Conservation (phyloP, 106 monocot species). For the Platanthera zijinensis region DNA sequence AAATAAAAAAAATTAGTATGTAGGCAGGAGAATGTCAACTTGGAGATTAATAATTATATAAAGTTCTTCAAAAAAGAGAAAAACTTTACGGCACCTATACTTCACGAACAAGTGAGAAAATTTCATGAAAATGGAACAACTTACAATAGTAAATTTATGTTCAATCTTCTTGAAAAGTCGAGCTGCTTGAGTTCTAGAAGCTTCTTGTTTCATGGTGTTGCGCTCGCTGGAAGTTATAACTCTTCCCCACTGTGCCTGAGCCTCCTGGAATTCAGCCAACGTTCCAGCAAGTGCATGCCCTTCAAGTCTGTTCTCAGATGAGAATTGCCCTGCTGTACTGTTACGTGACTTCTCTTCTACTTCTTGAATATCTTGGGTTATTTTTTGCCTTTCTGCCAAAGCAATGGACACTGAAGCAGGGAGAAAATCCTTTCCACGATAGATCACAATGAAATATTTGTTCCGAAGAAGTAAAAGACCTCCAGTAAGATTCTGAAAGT, state of each 20-base stretch:
- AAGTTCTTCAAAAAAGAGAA: neutral
- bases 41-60: neutral
- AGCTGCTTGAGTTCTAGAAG: conserved; percentile 40
- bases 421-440: conserved; percentile 97
- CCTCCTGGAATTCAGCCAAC: conserved; percentile 88
- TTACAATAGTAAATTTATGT: conserved; percentile 86
- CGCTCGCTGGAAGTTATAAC: conserved; percentile 56
- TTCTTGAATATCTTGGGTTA: conserved; percentile 75
- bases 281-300: conserved; percentile 81
- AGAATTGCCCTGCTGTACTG: conserved; percentile 16
- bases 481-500: conserved; percentile 70
- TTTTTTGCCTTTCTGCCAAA: conserved; percentile 85
- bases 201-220: conserved; percentile 73
- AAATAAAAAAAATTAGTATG: neutral
- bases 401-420: conserved; percentile 64
- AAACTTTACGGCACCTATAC: neutral
- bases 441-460: conserved; percentile 95
- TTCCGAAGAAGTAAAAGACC: conserved; percentile 85
- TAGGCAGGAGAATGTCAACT: neutral
- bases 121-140: conserved; percentile 6
- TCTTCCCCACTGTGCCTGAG: conserved; percentile 86
- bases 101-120: neutral
- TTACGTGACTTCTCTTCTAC: conserved; percentile 66
- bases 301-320: conserved; percentile 19
- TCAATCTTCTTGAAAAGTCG: conserved; percentile 62